Evolutionary conservation across 2,329 filamentous ascomycete species (phyloP), one percentile per base, ranked within the genome.

Genomic region (Talaromyces sp.): DNA sequence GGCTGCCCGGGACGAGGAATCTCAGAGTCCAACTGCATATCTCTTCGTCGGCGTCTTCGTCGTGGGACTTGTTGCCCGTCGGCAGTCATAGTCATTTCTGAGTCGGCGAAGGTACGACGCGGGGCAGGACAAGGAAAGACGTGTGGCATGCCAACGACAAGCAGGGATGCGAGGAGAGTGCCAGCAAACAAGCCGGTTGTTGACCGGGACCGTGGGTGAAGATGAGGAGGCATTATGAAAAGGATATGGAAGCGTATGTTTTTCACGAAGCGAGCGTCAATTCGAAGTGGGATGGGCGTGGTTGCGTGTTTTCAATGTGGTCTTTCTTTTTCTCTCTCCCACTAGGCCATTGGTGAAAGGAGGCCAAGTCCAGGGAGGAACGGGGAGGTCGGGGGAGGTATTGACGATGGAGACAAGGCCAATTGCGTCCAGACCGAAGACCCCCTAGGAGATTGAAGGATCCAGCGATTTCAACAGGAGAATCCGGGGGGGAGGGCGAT

Each of bases 111-210:
- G 30, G 86, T 84, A 29, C 84, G 79, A 60, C 89, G 83, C 2
- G 90, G 90, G 41, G 91, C 90, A 1, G 94, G 94, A 70, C 94
- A 99, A 1, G 94, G 94, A 16, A 99, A 83, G 27, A 95, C 70
- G 72, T 99, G 94, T 19, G 94, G 94, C 40, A 96, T 80, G 27
- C 85, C 90, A 48, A 99, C 94, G 57, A 99, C 92, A 58, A 96
- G 83, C 73, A 99, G 96, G 63, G 89, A 94, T 29, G 91, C 86
- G 57, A 90, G 82, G 49, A 97, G 83, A 1, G 93, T 97, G n/a
- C 89, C 90, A 46, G 91, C 91, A 78, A 99, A 99, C 55, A 99
- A 87, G 41, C 91, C 94, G 51, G 89, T 92, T 65, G 94, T 99
- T 78, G 91, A 90, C 66, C 90, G 87, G 63, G 93, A 97, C 73